phyloP scores from a whole-genome alignment of 208 protist species.

The Leishmania aethiopica region DNA sequence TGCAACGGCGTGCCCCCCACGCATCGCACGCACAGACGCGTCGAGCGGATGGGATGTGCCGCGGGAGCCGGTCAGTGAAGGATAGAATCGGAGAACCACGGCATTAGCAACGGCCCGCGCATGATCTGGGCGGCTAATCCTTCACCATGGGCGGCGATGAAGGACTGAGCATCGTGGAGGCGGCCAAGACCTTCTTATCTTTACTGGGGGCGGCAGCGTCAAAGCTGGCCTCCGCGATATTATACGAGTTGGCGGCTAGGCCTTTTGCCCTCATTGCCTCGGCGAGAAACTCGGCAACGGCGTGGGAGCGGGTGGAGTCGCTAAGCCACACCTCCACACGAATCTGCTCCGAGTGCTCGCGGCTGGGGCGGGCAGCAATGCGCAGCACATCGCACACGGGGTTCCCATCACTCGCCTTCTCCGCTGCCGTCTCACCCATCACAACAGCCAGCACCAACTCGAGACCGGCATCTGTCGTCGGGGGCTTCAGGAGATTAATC shows the following conservation, averaged over 20 bases:
- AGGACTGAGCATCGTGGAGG: conserved; percentile 5
- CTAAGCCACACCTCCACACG: conserved; percentile 90
- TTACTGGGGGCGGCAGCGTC: conserved; percentile 40
- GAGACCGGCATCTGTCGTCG: conserved; percentile 65
- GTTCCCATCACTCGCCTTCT: conserved; percentile 54
- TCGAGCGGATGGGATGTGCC: neutral
- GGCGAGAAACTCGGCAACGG: conserved; percentile 53
- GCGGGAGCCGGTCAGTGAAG: neutral
- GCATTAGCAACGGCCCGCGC: neutral
- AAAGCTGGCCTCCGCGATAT: conserved; percentile 67
- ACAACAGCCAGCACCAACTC: conserved; percentile 73
- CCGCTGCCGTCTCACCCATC: conserved; percentile 71
- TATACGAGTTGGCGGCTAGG: conserved; percentile 49
- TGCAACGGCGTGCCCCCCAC: neutral
- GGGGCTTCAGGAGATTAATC: conserved; percentile 66
- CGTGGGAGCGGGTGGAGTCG: conserved; percentile 56
- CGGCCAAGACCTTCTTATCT: conserved; percentile 15
- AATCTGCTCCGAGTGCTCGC: conserved; percentile 67
- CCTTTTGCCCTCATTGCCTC: conserved; percentile 53
- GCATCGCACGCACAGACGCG: neutral
- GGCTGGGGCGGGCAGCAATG: conserved; percentile 65
- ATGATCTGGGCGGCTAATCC: neutral
- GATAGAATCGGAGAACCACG: neutral
- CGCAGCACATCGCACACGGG: conserved; percentile 88
- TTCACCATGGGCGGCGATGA: conserved; percentile 4